Conservation (phyloP, 2,329 filamentous ascomycete species). For the Fusarium aywerte region DNA sequence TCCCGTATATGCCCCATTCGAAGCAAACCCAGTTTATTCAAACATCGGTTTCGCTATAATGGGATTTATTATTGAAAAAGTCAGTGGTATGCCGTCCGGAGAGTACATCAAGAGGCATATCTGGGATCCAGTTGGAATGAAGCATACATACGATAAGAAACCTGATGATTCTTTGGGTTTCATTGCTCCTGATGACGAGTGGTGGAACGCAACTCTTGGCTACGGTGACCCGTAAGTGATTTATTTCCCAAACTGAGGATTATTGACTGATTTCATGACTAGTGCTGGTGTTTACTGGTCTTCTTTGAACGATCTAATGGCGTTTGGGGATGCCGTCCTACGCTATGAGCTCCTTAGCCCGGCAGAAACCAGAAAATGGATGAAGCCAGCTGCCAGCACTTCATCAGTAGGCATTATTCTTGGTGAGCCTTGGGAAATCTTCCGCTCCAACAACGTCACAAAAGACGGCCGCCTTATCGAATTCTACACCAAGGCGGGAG, state of each 20-base stretch:
- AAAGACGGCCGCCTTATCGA: constrained; percentile 25
- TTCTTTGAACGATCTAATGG: constrained; percentile 8
- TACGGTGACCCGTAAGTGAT: constrained; percentile 11
- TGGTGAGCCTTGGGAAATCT: constrained; percentile 14
- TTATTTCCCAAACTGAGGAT: accelerated
- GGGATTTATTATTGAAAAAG: constrained; percentile 14
- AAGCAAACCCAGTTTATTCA: constrained; percentile 10
- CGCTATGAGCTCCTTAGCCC: not conserved
- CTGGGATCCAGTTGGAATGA: constrained; percentile 12
- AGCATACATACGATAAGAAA: not conserved
- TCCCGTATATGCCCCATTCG: constrained; percentile 3
- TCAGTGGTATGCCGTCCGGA: constrained; percentile 11
- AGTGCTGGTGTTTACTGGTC: constrained; percentile 22
- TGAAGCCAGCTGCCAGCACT: constrained; percentile 7
- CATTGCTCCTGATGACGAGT: constrained; percentile 1
- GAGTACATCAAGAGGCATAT: constrained; percentile 22
- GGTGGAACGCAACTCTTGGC: constrained; percentile 27
- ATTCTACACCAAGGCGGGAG: constrained; percentile 20
- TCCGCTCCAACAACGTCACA: constrained; percentile 17
- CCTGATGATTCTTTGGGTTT: constrained; percentile 16
- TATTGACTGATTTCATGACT: accelerated
- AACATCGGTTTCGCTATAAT: constrained; percentile 2
- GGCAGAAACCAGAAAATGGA: constrained; percentile 8
- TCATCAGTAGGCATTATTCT: constrained; percentile 9
- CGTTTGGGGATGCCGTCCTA: constrained; percentile 5